Conservation (phyloP, 169 alveolate species). For the Cryptosporidium baileyi region DNA sequence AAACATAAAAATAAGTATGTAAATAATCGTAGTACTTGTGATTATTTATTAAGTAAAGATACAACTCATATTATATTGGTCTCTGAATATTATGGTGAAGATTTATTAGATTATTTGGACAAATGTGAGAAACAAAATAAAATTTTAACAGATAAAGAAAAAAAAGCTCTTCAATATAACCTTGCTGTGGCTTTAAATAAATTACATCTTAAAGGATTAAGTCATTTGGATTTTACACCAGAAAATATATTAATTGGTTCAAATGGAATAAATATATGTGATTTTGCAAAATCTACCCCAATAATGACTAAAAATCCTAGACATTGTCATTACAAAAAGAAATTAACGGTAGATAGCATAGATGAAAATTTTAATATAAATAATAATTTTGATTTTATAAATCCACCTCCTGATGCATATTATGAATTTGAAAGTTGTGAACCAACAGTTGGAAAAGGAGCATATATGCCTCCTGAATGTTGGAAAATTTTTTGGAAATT, state of each 20-base stretch:
- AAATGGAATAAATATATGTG: conserved; percentile 78
- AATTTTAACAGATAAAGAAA: conserved; percentile 74
- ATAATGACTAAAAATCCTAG: conserved; percentile 75
- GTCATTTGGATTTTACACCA: conserved; percentile 83
- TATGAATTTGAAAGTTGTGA: conserved; percentile 79
- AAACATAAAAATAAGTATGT: not conserved
- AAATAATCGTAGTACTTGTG: conserved; percentile 38
- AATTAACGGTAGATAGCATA: not conserved
- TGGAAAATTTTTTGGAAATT: conserved; percentile 78
- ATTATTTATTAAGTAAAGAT: conserved; percentile 69
- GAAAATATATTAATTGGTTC: conserved; percentile 80
- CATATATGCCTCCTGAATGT: conserved; percentile 85
- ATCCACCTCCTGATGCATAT: conserved; percentile 67
- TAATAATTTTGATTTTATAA: conserved; percentile 14
- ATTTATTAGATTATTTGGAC: conserved; percentile 75
- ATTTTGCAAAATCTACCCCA: conserved; percentile 81
- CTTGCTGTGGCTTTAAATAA: conserved; percentile 71
- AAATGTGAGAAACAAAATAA: conserved; percentile 71
- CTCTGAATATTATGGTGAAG: conserved; percentile 76
- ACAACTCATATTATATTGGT: conserved; percentile 75
- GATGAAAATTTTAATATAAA: conserved; percentile 2
- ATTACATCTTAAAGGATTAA: conserved; percentile 79
- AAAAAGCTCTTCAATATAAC: conserved; percentile 74
- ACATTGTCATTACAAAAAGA: conserved; percentile 71
- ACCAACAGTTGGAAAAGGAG: conserved; percentile 83